Conservation (phyloP, 768 basidiomycete species). For the Phaeotremella fagi region DNA sequence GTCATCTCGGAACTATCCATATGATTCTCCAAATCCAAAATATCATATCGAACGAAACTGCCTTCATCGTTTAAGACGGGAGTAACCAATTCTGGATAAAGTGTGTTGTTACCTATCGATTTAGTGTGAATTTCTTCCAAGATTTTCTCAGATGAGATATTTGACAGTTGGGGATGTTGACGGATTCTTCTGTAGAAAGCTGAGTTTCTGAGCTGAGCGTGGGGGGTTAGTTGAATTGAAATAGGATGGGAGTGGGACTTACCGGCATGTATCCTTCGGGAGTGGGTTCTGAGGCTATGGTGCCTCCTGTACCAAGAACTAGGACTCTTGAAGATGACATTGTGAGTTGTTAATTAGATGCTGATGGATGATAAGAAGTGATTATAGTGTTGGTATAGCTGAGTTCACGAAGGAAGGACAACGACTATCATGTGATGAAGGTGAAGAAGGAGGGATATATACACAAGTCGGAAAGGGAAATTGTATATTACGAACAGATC, state of each 20-base stretch:
- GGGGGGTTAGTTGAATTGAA: background rate
- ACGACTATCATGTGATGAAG: too few relatives aligned
- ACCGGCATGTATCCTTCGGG: constrained; percentile 31
- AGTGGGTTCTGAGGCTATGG: constrained; percentile 40
- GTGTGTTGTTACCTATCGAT: constrained; percentile 21
- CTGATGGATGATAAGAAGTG: too few relatives aligned
- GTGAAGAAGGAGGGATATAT: too few relatives aligned
- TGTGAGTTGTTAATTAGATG: too few relatives aligned
- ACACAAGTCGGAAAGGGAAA: too few relatives aligned
- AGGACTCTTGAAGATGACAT: constrained; percentile 10
- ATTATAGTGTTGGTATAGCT: too few relatives aligned
- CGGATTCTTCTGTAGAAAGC: constrained; percentile 37
- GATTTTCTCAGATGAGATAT: constrained; percentile 3
- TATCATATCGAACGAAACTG: constrained; percentile 30
- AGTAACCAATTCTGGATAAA: constrained; percentile 29
- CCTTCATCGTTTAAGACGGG: constrained; percentile 31
- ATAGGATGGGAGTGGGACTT: constrained; percentile 2
- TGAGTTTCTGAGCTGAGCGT: constrained; percentile 29
- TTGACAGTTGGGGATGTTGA: constrained; percentile 33
- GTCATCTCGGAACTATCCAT: constrained; percentile 44
- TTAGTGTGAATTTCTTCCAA: constrained; percentile 17
- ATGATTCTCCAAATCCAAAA: constrained; percentile 38
- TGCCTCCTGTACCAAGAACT: constrained; percentile 41
- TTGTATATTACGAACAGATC: too few relatives aligned
- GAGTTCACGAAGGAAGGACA: background rate